Evolutionary conservation across 139 green algal species (phyloP), one percentile per base, ranked within the genome.

Genomic region (Chlamydomonas asymmetrica): DNA sequence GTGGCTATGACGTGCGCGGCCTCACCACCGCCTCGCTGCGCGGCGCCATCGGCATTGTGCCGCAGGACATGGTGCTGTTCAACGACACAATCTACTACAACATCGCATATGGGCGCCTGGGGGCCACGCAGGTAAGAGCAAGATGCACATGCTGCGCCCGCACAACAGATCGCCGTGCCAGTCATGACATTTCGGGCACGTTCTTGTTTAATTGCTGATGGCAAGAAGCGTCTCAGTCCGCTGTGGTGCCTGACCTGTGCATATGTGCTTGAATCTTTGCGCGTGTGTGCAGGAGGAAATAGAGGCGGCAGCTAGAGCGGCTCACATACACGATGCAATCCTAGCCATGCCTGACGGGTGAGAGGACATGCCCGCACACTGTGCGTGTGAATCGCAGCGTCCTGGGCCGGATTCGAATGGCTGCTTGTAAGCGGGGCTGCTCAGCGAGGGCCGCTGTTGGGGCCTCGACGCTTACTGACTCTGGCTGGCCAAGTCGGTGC

Each of bases 11-110:
- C 65, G 82, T 97, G 31, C 70, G 73, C 31, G 50, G 91, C 4
- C 29, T 91, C 39, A 56, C 66, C 31, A 77, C 94, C 71, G 61
- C 64, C 16, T 89, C 79, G 63, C 63, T 96, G 60, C 66, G 90
- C 9, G 22, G 34, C 16, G 82, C 79, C 3, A 81, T 96, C 39
- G 92, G 78, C 6, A 80, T 68, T 2, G 88, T 91, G 45, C 83
- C 81, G 38, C 93, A 97, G 83, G 94, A 98, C 85, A 89, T 97
- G 83, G 89, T 97, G 40, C 86, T 99, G 9, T 99, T 99, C 90
- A 98, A 98, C 75, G 94, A 98, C 67, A 96, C 85, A 45, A 94
- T 99, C 41, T 87, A 85, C 39, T 93, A 97, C 83, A 97, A 98
- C 84, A 97, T 97, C 65, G 63, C 83, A 43, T 97, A 97, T 65